Percentiles rank a stretch among this genome's conserved stretches.
Evolutionary conservation across 305 asterid genomes (phyloP).

Genomic region (Withania somnifera): DNA sequence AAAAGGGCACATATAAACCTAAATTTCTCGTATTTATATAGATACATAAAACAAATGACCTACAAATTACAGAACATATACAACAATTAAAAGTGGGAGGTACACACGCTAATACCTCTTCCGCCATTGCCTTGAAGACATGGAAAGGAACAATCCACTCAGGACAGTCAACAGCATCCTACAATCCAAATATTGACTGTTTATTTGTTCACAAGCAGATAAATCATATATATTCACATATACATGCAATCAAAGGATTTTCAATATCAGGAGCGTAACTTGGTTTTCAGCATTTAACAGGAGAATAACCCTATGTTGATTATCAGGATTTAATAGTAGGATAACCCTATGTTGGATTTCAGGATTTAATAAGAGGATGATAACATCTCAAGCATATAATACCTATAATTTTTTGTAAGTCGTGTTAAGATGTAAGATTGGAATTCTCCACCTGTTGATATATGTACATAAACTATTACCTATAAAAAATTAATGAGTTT

Average conservation of each 20-base stretch:
- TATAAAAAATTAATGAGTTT: neutral
- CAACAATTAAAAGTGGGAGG: constrained; percentile 2
- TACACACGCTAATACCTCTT: constrained; percentile 47
- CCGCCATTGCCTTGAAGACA: constrained; percentile 79
- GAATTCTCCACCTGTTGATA: neutral
- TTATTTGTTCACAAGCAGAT: neutral
- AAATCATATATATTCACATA: neutral
- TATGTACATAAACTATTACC: neutral
- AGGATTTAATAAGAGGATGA: neutral
- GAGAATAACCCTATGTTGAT: neutral
- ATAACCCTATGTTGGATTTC: neutral
- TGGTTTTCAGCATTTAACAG: neutral
- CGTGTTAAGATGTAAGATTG: neutral
- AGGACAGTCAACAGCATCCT: constrained; percentile 98
- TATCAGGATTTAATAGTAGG: neutral
- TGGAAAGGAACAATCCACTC: constrained; percentile 94
- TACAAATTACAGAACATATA: too few species aligned
- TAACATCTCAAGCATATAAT: neutral
- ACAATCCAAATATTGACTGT: constrained; percentile 13
- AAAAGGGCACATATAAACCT: neutral
- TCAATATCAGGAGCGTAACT: neutral
- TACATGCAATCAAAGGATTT: neutral
- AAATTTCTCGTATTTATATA: neutral
- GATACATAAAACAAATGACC: neutral
- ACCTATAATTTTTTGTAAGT: neutral